These are phyloP conservation scores for Termitomyces sp. DNA, from an alignment of 768 basidiomycete species.

Conservation along the genomic window DNA sequence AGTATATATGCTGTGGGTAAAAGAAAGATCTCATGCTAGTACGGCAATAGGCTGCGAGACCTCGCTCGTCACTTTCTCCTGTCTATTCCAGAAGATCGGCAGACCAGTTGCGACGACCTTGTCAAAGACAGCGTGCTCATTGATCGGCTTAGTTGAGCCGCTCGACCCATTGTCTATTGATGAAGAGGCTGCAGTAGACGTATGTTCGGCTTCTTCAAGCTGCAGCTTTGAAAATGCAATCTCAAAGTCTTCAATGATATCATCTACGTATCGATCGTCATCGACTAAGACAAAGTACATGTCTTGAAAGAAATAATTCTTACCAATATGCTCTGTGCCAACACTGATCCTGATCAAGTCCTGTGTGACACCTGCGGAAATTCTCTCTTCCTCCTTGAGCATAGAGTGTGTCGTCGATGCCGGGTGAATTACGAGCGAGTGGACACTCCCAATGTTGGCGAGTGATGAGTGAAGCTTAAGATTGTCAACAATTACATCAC, in stretches of 20 bases:
- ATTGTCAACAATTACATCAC: constrained; percentile 28
- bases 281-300: not conserved
- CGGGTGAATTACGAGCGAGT: constrained; percentile 49
- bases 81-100: not conserved
- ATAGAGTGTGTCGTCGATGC: constrained; percentile 57
- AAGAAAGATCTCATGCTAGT: not conserved
- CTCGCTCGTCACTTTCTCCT: not conserved
- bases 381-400: constrained; percentile 39
- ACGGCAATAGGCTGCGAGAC: not conserved
- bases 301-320: not conserved
- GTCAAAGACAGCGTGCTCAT: not conserved
- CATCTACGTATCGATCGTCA: not conserved
- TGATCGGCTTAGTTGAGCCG: not conserved
- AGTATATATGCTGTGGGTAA: not conserved
- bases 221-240: constrained; percentile 6
- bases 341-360: constrained; percentile 49
- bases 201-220: not conserved
- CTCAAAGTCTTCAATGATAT: constrained; percentile 10
- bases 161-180: not conserved
- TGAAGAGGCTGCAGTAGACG: not conserved
- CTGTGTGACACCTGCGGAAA: constrained; percentile 44
- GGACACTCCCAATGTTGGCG: constrained; percentile 23
- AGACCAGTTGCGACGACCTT: not conserved
- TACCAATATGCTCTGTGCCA: constrained; percentile 9
- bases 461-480: constrained; percentile 31